Evolutionary conservation across 2,329 filamentous ascomycete species (phyloP).

Genomic region (Epichloe sibirici): DNA sequence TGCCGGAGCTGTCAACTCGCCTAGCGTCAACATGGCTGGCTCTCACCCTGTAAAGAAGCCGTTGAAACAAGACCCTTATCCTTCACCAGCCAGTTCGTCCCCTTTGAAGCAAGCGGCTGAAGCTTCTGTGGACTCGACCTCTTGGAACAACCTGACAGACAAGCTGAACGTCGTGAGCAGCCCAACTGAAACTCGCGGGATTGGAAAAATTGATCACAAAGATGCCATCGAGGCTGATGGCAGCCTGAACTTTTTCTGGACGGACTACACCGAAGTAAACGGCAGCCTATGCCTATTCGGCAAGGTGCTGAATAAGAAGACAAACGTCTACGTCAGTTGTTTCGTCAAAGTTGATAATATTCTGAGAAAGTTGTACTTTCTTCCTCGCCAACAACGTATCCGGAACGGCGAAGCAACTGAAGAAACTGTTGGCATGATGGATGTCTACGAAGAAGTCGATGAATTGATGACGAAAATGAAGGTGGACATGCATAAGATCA

Average conservation of each 20-base stretch:
- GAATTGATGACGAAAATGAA: slow-evolving; percentile 75
- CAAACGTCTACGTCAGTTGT: slow-evolving; percentile 69
- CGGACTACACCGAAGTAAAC: slow-evolving; percentile 86
- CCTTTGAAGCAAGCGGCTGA: slow-evolving; percentile 45
- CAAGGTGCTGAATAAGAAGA: slow-evolving; percentile 85
- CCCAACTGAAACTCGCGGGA: slow-evolving; percentile 49
- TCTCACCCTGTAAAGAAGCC: slow-evolving; percentile 61
- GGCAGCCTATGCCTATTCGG: slow-evolving; percentile 89
- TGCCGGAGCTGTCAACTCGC: slow-evolving; percentile 52
- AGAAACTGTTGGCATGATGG: slow-evolving; percentile 72
- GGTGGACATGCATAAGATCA: slow-evolving; percentile 87
- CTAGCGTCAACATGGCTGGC: slow-evolving; percentile 75
- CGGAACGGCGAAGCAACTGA: slow-evolving; percentile 53
- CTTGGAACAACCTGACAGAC: slow-evolving; percentile 79
- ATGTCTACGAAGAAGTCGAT: slow-evolving; percentile 86
- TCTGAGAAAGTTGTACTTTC: slow-evolving; percentile 80
- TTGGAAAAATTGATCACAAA: slow-evolving; percentile 71
- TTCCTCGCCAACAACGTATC: slow-evolving; percentile 57
- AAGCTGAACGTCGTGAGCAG: slow-evolving; percentile 78
- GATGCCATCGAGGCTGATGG: slow-evolving; percentile 92
- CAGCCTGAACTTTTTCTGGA: slow-evolving; percentile 90
- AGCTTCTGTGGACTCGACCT: slow-evolving; percentile 59
- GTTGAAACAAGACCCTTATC: slow-evolving; percentile 53
- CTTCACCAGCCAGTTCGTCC: slow-evolving; percentile 66
- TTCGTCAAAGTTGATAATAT: slow-evolving; percentile 97